phyloP scores from a whole-genome alignment of 176 grass and related monocot species.

The Elymus sibiricus region DNA sequence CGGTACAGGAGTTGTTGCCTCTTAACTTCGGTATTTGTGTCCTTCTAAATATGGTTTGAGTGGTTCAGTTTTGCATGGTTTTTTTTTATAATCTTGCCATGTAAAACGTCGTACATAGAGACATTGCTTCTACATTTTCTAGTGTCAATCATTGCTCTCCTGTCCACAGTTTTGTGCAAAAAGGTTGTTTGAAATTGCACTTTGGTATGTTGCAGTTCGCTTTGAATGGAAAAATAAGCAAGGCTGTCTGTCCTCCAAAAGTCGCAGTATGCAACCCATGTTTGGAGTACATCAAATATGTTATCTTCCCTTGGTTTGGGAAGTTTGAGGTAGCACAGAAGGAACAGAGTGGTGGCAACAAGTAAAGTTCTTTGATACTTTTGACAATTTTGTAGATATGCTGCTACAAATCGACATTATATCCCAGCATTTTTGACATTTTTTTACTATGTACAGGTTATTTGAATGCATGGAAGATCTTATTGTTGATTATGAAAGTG shows the following conservation, averaged over 20 bases:
- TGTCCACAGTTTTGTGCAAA: background rate
- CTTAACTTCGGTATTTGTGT: background rate
- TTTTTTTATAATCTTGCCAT: background rate
- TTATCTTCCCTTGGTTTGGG: constrained; percentile 43
- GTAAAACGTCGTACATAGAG: background rate
- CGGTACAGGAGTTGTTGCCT: background rate
- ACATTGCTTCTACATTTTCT: background rate
- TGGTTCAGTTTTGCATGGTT: background rate
- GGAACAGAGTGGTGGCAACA: background rate
- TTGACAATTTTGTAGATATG: background rate
- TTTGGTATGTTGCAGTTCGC: background rate
- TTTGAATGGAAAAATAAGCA: background rate
- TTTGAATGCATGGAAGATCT: constrained; percentile 53
- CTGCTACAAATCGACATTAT: background rate
- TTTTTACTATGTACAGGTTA: constrained; percentile 17
- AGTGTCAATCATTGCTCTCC: background rate
- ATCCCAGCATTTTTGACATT: background rate
- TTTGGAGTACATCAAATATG: constrained; percentile 54
- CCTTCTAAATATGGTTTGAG: background rate
- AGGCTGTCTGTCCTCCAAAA: background rate
- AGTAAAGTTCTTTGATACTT: background rate
- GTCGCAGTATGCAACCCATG: constrained; percentile 47
- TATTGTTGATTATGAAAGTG: constrained; percentile 47
- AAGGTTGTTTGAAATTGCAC: background rate
- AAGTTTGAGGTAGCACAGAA: constrained; percentile 50